phyloP scores from a whole-genome alignment of 345 rosid species.

The Arabis hirsuta region DNA sequence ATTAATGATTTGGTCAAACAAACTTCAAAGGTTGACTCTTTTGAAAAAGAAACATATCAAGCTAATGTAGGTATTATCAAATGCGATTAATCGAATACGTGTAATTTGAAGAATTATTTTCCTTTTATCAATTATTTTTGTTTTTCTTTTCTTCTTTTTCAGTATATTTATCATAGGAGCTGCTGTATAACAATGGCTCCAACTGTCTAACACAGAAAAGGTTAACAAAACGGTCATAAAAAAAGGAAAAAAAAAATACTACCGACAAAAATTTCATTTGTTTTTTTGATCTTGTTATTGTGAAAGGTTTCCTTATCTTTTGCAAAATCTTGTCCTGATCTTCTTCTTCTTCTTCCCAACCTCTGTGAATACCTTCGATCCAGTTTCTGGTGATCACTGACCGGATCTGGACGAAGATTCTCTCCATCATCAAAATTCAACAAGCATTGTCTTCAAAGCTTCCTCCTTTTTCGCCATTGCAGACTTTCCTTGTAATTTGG shows the following conservation, averaged over 20 bases:
- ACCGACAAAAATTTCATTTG: constrained; percentile 43
- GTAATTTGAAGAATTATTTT: constrained; percentile 3
- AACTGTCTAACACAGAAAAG: constrained; percentile 41
- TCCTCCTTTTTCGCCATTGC: constrained; percentile 36
- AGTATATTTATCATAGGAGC: constrained; percentile 6
- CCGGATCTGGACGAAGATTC: constrained; percentile 39
- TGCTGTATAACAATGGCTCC: constrained; percentile 31
- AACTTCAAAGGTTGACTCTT: constrained; percentile 26
- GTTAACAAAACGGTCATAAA: constrained; percentile 38
- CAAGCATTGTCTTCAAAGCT: constrained; percentile 38
- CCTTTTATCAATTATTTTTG: not conserved
- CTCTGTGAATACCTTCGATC: constrained; percentile 36
- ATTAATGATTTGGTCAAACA: constrained; percentile 9
- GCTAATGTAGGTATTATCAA: no score
- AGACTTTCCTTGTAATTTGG: constrained; percentile 21
- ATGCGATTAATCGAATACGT: not conserved
- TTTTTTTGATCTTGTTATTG: not conserved
- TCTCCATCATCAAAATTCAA: not conserved
- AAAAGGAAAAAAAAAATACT: constrained; percentile 24
- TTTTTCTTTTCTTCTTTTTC: not conserved
- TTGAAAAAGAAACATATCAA: no score
- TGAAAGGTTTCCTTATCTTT: constrained; percentile 35
- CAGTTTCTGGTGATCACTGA: constrained; percentile 27
- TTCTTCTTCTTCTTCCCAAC: constrained; percentile 32
- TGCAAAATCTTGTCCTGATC: constrained; percentile 36